Evolutionary conservation across 106 monocot species (phyloP).

Genomic region (Acanthochlamys bracteata): DNA sequence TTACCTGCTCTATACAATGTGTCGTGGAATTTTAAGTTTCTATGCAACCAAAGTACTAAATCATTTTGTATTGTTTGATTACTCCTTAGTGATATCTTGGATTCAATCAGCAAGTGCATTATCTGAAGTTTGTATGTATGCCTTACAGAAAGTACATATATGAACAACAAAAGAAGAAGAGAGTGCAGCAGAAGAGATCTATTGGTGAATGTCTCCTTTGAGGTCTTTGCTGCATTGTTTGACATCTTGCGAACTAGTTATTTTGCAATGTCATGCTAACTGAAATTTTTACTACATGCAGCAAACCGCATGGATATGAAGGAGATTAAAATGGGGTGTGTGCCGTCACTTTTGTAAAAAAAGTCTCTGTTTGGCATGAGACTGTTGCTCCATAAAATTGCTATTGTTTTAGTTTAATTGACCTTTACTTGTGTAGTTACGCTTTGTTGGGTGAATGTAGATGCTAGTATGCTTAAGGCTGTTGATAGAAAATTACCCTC

Average conservation of each 20-base stretch:
- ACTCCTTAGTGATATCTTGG: not conserved
- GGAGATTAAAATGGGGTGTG: constrained; percentile 94
- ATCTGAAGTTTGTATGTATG: constrained; percentile 4
- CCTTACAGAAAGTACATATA: constrained; percentile 76
- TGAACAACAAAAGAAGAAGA: constrained; percentile 88
- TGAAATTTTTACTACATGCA: constrained; percentile 25
- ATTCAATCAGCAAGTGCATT: not conserved
- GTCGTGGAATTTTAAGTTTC: too few relatives aligned
- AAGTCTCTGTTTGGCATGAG: too few relatives aligned
- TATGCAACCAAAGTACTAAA: too few relatives aligned
- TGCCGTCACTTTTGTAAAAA: not conserved
- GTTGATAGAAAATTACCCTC: too few relatives aligned
- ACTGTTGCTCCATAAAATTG: not conserved
- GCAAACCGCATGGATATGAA: constrained; percentile 81
- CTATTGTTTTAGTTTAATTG: not conserved
- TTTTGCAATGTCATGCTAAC: not conserved
- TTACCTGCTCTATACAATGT: too few relatives aligned
- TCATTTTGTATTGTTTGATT: not conserved
- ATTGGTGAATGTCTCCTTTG: constrained; percentile 49
- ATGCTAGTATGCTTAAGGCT: too few relatives aligned
- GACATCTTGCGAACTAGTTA: not conserved
- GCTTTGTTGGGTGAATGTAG: too few relatives aligned
- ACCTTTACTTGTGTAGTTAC: too few relatives aligned
- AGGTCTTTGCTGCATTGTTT: constrained; percentile 12
- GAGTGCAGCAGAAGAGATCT: constrained; percentile 77